phyloP scores from a whole-genome alignment of 2,329 filamentous ascomycete genomes.

The Podosphaera fusca region DNA sequence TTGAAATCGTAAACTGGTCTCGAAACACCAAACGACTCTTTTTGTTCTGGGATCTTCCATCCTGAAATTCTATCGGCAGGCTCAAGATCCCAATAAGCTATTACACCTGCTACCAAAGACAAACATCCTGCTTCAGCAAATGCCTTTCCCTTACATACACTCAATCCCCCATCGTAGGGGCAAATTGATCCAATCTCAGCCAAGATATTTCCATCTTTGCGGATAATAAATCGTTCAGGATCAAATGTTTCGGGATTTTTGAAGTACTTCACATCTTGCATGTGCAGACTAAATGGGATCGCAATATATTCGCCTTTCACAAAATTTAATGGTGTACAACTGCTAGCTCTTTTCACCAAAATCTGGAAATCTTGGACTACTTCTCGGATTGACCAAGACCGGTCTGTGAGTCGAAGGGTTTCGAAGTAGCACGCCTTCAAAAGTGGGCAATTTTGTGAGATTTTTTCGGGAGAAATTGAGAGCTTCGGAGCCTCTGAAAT shows the following conservation, averaged over 20 bases:
- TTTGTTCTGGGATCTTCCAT: conserved; percentile 28
- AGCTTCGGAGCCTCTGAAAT: conserved; percentile 17
- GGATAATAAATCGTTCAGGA: conserved; percentile 23
- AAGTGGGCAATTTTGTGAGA: conserved; percentile 22
- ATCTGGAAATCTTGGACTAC: conserved; percentile 18
- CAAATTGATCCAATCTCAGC: conserved; percentile 21
- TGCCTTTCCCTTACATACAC: conserved; percentile 23
- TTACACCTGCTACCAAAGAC: conserved; percentile 25
- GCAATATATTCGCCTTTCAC: conserved; percentile 21
- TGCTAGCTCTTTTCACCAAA: conserved; percentile 6
- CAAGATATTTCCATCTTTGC: conserved; percentile 13
- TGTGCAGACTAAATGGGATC: conserved; percentile 22
- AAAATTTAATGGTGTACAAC: conserved; percentile 19
- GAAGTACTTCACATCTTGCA: conserved; percentile 20
- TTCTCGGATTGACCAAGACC: conserved; percentile 20
- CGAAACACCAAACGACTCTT: conserved; percentile 24
- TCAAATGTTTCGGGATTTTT: conserved; percentile 20
- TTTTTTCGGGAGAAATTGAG: conserved; percentile 18
- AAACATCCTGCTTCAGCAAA: conserved; percentile 28
- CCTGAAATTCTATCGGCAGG: conserved; percentile 19
- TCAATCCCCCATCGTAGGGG: conserved; percentile 24
- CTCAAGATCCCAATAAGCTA: conserved; percentile 32
- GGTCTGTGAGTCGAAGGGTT: conserved; percentile 21
- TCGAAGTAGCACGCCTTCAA: conserved; percentile 24
- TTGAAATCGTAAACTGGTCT: conserved; percentile 27